phyloP scores from a whole-genome alignment of 805 yeast species.

The Clavispora phyllophila region DNA sequence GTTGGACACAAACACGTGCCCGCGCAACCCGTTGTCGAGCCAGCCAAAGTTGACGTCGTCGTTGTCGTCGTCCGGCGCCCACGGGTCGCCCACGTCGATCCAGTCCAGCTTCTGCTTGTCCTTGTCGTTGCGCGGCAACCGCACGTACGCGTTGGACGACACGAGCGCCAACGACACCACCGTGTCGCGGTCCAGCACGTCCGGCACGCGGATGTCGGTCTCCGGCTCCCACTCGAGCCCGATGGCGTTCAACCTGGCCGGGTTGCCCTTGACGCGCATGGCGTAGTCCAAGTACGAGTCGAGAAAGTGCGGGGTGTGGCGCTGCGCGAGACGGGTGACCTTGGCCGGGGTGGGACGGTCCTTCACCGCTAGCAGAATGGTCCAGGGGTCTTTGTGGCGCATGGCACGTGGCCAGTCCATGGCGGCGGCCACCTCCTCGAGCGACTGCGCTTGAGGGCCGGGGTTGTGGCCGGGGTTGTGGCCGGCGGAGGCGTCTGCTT shows the following conservation, averaged over 20 bases:
- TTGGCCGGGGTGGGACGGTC: conserved; percentile 14
- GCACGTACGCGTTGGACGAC: conserved; percentile 89
- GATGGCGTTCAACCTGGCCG: conserved; percentile 30
- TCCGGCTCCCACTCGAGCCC: conserved; percentile 61
- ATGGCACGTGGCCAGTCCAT: conserved; percentile 34
- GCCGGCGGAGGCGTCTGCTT: not conserved
- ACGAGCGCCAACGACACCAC: conserved; percentile 72
- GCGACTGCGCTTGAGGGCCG: too few relatives aligned
- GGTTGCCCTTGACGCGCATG: conserved; percentile 35
- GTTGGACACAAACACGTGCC: conserved; percentile 74
- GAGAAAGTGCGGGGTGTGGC: conserved; percentile 53
- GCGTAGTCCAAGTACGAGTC: conserved; percentile 64
- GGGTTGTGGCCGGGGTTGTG: too few relatives aligned
- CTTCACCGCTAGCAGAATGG: conserved; percentile 26
- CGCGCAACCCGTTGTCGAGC: conserved; percentile 80
- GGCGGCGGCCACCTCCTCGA: not conserved
- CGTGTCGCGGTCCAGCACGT: conserved; percentile 70
- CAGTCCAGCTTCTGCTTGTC: conserved; percentile 64
- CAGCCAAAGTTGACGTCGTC: conserved; percentile 74
- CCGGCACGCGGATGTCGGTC: conserved; percentile 56
- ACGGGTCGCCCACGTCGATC: conserved; percentile 61
- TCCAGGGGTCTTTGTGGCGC: conserved; percentile 36
- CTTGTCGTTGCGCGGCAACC: conserved; percentile 53
- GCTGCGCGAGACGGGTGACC: conserved; percentile 26
- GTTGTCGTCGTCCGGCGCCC: conserved; percentile 51